Conservation (phyloP, 2,329 filamentous ascomycete genomes). For the Fusarium nanum region DNA sequence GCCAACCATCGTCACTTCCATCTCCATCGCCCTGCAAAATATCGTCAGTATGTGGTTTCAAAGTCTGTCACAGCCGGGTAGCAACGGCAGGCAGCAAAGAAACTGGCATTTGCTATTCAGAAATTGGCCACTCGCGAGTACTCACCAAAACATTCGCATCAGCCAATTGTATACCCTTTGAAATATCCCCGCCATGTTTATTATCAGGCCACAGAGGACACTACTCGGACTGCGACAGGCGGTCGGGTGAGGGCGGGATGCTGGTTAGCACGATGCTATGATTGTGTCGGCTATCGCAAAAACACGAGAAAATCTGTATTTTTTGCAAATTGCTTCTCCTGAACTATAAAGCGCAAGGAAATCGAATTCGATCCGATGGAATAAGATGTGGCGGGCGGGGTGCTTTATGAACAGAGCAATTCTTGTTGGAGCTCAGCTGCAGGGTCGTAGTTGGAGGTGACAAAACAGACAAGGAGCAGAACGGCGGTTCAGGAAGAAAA, state of each 20-base stretch:
- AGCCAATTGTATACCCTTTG: constrained; percentile 98
- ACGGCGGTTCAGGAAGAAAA: constrained; percentile 43
- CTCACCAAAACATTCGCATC: constrained; percentile 95
- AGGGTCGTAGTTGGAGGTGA: constrained; percentile 35
- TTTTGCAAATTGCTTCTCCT: constrained; percentile 18
- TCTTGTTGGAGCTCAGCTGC: constrained; percentile 45
- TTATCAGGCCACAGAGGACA: constrained; percentile 37
- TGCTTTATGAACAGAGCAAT: constrained; percentile 45
- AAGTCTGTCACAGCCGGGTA: constrained; percentile 19
- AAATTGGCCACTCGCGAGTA: constrained; percentile 41
- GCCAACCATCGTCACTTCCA: constrained; percentile 99
- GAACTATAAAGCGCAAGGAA: constrained; percentile 16
- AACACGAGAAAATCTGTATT: constrained; percentile 16
- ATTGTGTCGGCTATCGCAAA: constrained; percentile 25
- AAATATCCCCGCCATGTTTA: constrained; percentile 87
- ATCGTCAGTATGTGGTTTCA: constrained; percentile 43
- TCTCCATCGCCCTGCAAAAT: constrained; percentile 86
- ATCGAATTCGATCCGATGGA: constrained; percentile 36
- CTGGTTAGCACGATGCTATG: constrained; percentile 37
- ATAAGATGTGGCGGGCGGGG: constrained; percentile 44
- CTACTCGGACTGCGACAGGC: constrained; percentile 40
- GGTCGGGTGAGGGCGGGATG: constrained; percentile 45
- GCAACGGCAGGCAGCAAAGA: constrained; percentile 16
- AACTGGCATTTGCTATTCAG: constrained; percentile 14
- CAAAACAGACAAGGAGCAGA: constrained; percentile 35